These are phyloP conservation scores for Leccinum obscurum DNA, from an alignment of 768 basidiomycete species.

Conservation along the genomic window DNA sequence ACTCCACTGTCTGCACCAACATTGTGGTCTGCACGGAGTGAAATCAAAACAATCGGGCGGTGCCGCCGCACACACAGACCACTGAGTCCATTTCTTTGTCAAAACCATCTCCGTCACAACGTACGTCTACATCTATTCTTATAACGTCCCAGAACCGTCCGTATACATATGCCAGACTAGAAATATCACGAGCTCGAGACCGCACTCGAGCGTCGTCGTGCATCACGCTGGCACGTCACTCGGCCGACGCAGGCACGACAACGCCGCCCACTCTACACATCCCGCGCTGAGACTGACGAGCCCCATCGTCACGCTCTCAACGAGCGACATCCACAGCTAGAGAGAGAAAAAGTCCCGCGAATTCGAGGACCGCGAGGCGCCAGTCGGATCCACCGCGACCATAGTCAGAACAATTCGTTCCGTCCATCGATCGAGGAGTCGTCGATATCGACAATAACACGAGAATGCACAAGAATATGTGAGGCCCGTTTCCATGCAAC, in stretches of 20 bases:
- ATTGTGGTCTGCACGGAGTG: too few relatives aligned
- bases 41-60: too few relatives aligned
- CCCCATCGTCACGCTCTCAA: conserved; percentile 1
- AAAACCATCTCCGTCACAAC: too few relatives aligned
- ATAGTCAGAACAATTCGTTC: too few relatives aligned
- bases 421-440: conserved; percentile 67
- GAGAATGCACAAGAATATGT: neutral
- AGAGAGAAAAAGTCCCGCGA: too few relatives aligned
- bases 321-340: conserved; percentile 4
- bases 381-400: conserved; percentile 9
- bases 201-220: neutral
- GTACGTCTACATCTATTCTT: too few relatives aligned
- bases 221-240: neutral
- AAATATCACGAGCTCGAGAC: neutral
- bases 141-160: too few relatives aligned
- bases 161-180: neutral
- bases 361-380: too few relatives aligned
- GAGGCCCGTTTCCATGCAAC: neutral
- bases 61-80: too few relatives aligned
- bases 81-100: too few relatives aligned
- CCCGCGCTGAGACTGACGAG: conserved; percentile 1
- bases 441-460: neutral
- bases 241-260: neutral
- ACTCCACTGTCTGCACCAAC: too few relatives aligned
- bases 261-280: neutral